phyloP scores from a whole-genome alignment of 495 filamentous ascomycete species.

The Xanthoparmelia taractica region DNA sequence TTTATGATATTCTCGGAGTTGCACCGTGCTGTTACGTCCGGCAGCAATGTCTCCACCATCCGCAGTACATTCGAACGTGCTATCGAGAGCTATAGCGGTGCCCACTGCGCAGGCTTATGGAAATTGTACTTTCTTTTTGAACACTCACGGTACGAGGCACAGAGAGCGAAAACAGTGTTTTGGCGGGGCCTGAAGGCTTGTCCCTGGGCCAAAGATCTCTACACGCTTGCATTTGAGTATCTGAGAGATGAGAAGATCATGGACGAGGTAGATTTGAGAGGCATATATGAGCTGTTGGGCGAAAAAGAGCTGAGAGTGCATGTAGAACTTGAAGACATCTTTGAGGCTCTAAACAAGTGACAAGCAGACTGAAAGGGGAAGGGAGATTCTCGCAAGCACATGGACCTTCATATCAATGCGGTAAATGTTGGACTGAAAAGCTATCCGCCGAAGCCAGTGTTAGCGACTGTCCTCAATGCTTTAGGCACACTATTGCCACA shows the following conservation, averaged over 20 bases:
- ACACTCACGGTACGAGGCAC: conserved; percentile 30
- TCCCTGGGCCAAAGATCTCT: conserved; percentile 68
- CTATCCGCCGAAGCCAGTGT: too few species aligned
- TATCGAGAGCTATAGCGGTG: conserved; percentile 29
- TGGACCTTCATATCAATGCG: not conserved
- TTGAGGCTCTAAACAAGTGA: conserved; percentile 19
- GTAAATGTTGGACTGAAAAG: not conserved
- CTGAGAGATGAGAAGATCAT: conserved; percentile 35
- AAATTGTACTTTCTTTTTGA: conserved; percentile 57
- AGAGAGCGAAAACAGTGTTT: conserved; percentile 42
- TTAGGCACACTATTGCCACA: not conserved
- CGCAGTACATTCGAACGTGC: conserved; percentile 67
- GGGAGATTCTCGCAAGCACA: not conserved
- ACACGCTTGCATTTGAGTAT: conserved; percentile 54
- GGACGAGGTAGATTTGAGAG: conserved; percentile 36
- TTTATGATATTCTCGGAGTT: conserved; percentile 65
- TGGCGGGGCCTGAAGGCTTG: conserved; percentile 50
- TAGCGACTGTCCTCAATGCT: not conserved
- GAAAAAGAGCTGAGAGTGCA: conserved; percentile 49
- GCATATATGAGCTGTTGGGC: conserved; percentile 42
- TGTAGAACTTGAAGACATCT: conserved; percentile 35
- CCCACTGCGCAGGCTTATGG: conserved; percentile 52
- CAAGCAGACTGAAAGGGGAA: not conserved
- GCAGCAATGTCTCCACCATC: conserved; percentile 52
- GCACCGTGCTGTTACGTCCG: conserved; percentile 33